Evolutionary conservation across 2,329 filamentous ascomycete genomes (phyloP), one percentile per base, ranked within the genome.

Genomic region (Arthrobotrys sphaeroides): DNA sequence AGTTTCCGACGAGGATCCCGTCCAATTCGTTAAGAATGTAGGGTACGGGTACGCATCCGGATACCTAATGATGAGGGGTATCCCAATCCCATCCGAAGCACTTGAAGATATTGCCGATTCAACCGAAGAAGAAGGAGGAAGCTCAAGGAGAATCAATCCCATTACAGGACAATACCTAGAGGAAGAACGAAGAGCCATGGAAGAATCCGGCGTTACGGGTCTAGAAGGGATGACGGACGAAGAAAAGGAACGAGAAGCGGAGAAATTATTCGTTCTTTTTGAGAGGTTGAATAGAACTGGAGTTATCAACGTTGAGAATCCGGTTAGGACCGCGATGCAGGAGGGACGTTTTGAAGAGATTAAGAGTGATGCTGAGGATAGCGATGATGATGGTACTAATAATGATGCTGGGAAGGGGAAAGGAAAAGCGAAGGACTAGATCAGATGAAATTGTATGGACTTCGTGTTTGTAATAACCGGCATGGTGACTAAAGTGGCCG

Each of bases 1-100:
- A 78, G 86, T 98, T 26, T 97, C 93, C 0, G 90, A 90, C 77
- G 91, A 90, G 79, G 90, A 97, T 79, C 88, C 94, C 0, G 87
- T 87, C 13, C 90, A 86, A 28, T 95, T 97, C 80, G 91, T 98
- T 0, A 87, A 91, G 60, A 97, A 97, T 78, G 92, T 99, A 10
- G 95, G 95, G 0, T 99, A 97, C 81, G 95, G 95, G 0, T 97
- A 92, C 80, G 95, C 95, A 0, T 92, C 93, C 0, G 95, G 95
- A 0, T 97, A 95, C 81, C 84, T 99, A 13, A 90, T 94, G 83
- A 90, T 91, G 77, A 91, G 94, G 77, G 92, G 95, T 66, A 89
- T 98, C 10, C 86, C 90, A 0, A 85, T 97, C 20, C 92, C 93
- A 0, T 86, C 89, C 72, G 89, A 86, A 65, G 87, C 89, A 0